Percentiles rank a stretch among this genome's conserved stretches.
Evolutionary conservation across 2,329 filamentous ascomycete genomes (phyloP).

Genomic region (Xylariaceae sp.): DNA sequence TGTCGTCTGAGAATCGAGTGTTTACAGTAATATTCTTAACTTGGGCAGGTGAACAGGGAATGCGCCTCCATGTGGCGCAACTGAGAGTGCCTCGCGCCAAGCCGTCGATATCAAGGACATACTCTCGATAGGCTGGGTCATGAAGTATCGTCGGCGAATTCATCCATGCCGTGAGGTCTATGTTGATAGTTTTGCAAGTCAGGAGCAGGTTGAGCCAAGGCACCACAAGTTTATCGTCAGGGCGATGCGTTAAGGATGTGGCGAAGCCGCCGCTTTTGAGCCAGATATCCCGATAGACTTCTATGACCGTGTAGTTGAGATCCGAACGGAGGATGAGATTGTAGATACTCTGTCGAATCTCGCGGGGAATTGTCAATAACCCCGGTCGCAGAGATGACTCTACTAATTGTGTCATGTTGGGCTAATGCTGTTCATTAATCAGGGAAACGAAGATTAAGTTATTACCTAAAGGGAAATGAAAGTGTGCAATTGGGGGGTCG

Average conservation of each 20-base stretch:
- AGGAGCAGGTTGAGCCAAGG: conserved; percentile 3
- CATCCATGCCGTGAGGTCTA: conserved; percentile 1
- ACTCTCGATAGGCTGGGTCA: neutral
- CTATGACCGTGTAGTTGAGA: neutral
- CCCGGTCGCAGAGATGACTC: no score
- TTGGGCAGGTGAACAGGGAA: neutral
- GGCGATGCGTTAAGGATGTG: neutral
- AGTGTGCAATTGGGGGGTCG: no score
- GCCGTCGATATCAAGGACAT: neutral
- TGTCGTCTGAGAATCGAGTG: neutral
- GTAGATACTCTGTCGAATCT: neutral
- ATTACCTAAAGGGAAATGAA: no score
- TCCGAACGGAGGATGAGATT: neutral
- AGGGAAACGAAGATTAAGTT: no score
- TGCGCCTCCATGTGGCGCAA: neutral
- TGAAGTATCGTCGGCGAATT: neutral
- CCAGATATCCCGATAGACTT: neutral
- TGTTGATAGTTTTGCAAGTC: conserved; percentile 1
- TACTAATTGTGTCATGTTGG: no score
- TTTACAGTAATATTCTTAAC: neutral
- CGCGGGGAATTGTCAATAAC: neutral
- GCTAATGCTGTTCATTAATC: no score
- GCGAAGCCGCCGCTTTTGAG: neutral
- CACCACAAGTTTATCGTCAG: neutral
- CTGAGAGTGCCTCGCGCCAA: neutral